These are phyloP conservation scores for Saccharomyces hybrid DNA, from an alignment of 1,139 yeast genomes.

Conservation along the genomic window DNA sequence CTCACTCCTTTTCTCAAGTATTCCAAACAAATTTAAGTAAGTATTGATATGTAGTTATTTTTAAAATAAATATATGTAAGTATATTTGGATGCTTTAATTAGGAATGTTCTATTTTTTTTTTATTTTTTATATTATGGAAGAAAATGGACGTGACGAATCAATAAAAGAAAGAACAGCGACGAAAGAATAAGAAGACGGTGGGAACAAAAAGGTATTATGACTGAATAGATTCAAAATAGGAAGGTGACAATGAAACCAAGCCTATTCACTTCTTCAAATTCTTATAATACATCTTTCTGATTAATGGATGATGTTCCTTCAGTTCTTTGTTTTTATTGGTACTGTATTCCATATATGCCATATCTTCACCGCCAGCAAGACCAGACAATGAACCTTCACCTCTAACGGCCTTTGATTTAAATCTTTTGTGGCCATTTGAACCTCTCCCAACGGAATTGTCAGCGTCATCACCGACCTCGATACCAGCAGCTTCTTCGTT, in stretches of 20 bases:
- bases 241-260: slow-evolving; percentile 35
- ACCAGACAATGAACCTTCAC: slow-evolving; percentile 86
- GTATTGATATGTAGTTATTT: background rate
- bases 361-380: slow-evolving; percentile 99
- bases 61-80: background rate
- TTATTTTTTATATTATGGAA: background rate
- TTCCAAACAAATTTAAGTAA: background rate
- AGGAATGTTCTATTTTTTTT: background rate
- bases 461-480: slow-evolving; percentile 94
- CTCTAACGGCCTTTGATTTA: slow-evolving; percentile 55
- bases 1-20: background rate
- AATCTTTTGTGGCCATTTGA: slow-evolving; percentile 36
- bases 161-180: background rate
- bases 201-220: background rate
- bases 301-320: slow-evolving; percentile 71
- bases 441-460: slow-evolving; percentile 68
- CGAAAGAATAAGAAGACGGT: background rate
- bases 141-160: background rate
- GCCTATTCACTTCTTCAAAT: slow-evolving; percentile 35
- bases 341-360: slow-evolving; percentile 93
- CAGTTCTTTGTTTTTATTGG: slow-evolving; percentile 80
- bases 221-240: background rate
- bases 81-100: background rate
- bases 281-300: slow-evolving; percentile 69
- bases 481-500: slow-evolving; percentile 96